These are phyloP conservation scores for Fusarium nygamai DNA, from an alignment of 2,329 filamentous ascomycete genomes.

Conservation along the genomic window DNA sequence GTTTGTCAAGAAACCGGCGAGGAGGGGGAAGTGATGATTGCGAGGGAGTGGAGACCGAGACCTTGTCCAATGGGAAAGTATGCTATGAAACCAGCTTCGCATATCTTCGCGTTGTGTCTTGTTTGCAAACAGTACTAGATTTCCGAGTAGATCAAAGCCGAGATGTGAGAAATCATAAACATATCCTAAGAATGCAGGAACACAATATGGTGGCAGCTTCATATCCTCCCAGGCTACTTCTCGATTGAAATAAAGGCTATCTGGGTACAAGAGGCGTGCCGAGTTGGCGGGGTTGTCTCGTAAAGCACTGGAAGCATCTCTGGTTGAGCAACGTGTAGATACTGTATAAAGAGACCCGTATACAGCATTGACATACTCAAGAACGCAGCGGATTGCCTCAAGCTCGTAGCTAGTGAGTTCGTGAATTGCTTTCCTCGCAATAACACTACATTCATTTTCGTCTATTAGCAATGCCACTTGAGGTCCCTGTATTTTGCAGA, in stretches of 20 bases:
- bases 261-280: neutral
- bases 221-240: neutral
- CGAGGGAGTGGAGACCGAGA: too few relatives aligned
- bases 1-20: too few relatives aligned
- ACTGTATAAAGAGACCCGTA: neutral
- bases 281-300: neutral
- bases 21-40: too few relatives aligned
- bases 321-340: neutral
- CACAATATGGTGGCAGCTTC: too few relatives aligned
- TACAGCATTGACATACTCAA: neutral
- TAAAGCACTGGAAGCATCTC: too few relatives aligned
- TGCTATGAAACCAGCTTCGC: neutral
- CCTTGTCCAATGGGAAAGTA: neutral
- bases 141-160: neutral
- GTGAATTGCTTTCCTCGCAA: too few relatives aligned
- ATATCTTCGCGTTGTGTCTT: neutral
- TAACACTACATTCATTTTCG: neutral
- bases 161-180: neutral
- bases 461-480: too few relatives aligned
- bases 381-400: neutral
- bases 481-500: neutral
- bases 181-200: too few relatives aligned
- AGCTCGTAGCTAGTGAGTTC: neutral
- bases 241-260: neutral
- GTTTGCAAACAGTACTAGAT: neutral